phyloP scores from a whole-genome alignment of 352 stramenopile genomes.

The Aphanomyces astaci region DNA sequence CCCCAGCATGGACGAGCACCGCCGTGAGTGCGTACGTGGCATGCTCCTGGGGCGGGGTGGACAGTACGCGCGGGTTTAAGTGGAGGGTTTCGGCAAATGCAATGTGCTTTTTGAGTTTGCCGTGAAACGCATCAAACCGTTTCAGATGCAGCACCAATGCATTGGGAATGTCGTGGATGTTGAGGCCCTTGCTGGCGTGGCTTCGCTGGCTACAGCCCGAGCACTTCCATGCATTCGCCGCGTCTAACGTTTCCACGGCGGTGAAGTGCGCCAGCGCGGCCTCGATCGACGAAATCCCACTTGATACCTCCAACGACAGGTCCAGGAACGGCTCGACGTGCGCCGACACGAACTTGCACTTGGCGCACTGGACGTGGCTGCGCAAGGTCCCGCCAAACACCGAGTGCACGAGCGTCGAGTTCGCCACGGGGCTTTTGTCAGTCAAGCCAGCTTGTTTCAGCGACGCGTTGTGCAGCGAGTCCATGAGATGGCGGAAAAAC shows the following conservation, averaged over 20 bases:
- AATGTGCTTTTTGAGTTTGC: slow-evolving; percentile 86
- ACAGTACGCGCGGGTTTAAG: slow-evolving; percentile 40
- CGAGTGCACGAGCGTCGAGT: slow-evolving; percentile 75
- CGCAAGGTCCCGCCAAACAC: slow-evolving; percentile 81
- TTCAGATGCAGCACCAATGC: slow-evolving; percentile 88
- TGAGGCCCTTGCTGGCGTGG: slow-evolving; percentile 73
- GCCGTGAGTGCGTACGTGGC: slow-evolving; percentile 69
- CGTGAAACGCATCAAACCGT: slow-evolving; percentile 78
- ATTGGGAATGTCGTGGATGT: slow-evolving; percentile 72
- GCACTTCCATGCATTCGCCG: slow-evolving; percentile 82
- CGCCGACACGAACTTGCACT: slow-evolving; percentile 74
- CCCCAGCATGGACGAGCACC: slow-evolving; percentile 81
- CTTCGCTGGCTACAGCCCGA: slow-evolving; percentile 65
- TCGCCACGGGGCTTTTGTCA: slow-evolving; percentile 42
- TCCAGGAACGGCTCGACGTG: slow-evolving; percentile 82
- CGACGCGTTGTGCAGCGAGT: slow-evolving; percentile 76
- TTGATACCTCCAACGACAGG: slow-evolving; percentile 79
- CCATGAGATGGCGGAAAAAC: slow-evolving; percentile 84
- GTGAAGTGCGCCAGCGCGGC: slow-evolving; percentile 77
- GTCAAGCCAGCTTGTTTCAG: slow-evolving; percentile 58
- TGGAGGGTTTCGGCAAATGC: slow-evolving; percentile 63
- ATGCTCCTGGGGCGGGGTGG: slow-evolving; percentile 41
- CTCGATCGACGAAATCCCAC: slow-evolving; percentile 63
- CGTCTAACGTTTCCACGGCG: slow-evolving; percentile 72
- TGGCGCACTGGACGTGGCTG: slow-evolving; percentile 76